Evolutionary conservation across 495 filamentous ascomycete species (phyloP).

Genomic region (Talaromyces borbonicus): DNA sequence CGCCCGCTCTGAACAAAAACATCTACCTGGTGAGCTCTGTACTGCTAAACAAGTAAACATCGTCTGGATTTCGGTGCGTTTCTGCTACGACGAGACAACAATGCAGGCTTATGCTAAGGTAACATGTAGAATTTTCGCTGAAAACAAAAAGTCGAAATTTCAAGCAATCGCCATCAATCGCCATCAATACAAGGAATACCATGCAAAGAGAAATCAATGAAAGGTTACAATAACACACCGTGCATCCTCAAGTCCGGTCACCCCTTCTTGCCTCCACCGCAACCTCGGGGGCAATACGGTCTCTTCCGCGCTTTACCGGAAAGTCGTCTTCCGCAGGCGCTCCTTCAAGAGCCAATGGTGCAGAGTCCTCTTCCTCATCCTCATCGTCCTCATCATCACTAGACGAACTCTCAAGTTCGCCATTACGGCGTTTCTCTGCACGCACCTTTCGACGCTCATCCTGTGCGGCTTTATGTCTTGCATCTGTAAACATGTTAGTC

Average conservation of each 20-base stretch:
- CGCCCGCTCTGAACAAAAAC: too few species aligned
- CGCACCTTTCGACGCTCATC: conserved; percentile 25
- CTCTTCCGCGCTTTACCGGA: conserved; percentile 4
- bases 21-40: too few species aligned
- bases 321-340: conserved; percentile 10
- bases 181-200: too few species aligned
- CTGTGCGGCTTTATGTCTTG: conserved; percentile 24
- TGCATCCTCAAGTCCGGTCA: neutral
- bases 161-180: too few species aligned
- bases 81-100: too few species aligned
- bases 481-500: conserved; percentile 21
- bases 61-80: too few species aligned
- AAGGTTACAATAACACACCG: neutral
- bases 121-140: too few species aligned
- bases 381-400: conserved; percentile 31
- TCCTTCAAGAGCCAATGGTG: conserved; percentile 23
- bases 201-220: too few species aligned
- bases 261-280: neutral
- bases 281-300: neutral
- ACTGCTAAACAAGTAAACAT: too few species aligned
- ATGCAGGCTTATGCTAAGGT: too few species aligned
- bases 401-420: conserved; percentile 25
- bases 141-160: too few species aligned
- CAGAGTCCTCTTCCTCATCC: conserved; percentile 15
- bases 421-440: conserved; percentile 25